Conservation (phyloP, 2,329 filamentous ascomycete genomes). For the Rhinocladiella similis region DNA sequence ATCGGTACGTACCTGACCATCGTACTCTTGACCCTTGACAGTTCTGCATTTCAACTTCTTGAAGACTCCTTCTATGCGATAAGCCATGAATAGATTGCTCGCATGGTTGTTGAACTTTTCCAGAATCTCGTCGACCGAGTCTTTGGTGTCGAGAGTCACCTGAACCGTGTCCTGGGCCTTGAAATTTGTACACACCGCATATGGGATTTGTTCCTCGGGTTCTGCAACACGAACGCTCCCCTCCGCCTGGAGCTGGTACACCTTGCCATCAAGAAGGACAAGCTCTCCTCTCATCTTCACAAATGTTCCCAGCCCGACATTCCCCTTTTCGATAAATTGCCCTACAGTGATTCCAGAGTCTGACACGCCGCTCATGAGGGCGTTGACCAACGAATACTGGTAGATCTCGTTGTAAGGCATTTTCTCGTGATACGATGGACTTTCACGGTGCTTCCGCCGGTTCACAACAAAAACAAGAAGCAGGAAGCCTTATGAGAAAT, state of each 20-base stretch:
- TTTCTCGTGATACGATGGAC: slow-evolving; percentile 1
- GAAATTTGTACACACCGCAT: slow-evolving; percentile 37
- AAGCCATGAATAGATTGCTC: slow-evolving; percentile 34
- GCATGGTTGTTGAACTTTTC: slow-evolving; percentile 26
- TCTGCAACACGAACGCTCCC: slow-evolving; percentile 37
- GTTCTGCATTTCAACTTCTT: slow-evolving; percentile 31
- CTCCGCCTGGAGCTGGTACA: slow-evolving; percentile 44
- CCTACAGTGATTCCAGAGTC: slow-evolving; percentile 49
- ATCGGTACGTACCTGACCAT: slow-evolving; percentile 25
- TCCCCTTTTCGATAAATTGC: slow-evolving; percentile 48
- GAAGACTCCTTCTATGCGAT: slow-evolving; percentile 32
- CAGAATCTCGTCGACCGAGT: slow-evolving; percentile 25
- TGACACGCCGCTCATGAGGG: slow-evolving; percentile 47
- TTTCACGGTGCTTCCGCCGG: too few relatives aligned
- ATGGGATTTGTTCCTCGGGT: slow-evolving; percentile 40
- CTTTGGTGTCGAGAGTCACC: slow-evolving; percentile 27
- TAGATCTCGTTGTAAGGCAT: slow-evolving; percentile 44
- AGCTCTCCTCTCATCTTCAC: slow-evolving; percentile 46
- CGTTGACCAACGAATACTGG: slow-evolving; percentile 46
- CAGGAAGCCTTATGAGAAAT: too few relatives aligned
- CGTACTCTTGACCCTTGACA: slow-evolving; percentile 33
- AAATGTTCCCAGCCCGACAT: slow-evolving; percentile 53
- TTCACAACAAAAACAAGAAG: too few relatives aligned
- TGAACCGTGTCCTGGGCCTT: slow-evolving; percentile 29
- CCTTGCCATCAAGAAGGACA: slow-evolving; percentile 42